Evolutionary conservation across 2,329 filamentous ascomycete genomes (phyloP), one percentile per base, ranked within the genome.

Genomic region (Alternaria alternata): DNA sequence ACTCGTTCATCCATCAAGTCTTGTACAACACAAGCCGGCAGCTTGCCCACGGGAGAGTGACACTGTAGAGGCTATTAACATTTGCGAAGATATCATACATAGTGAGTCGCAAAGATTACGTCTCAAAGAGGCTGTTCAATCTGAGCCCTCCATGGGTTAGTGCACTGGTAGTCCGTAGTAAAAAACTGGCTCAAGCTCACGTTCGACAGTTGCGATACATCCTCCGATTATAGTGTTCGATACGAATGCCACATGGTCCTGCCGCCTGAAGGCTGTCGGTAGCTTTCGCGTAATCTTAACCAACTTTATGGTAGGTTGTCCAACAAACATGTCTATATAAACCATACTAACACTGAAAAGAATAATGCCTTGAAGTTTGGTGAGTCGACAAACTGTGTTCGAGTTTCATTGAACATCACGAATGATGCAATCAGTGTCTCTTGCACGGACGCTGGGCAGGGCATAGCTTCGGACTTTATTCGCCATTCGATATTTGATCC

Each of bases 351-450:
- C 11, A 9, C 3, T 9, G 8, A 20, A 28, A 20, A 59, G 57
- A 49, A 41, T 20, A 59, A 59, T 22, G 57, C 57, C 18, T 24
- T 59, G 16, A 59, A 59, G 20, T 59, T 59, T 43, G 46, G 53
- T 11, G 26, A 34, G 16, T 32, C 39, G 16, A 34, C 24, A 16
- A 47, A 54, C 22, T 59, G 57, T 20, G 34, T 59, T 26, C 52
- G 57, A n/a, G 46, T 59, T n/a, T 51, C 52, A 6, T n/a, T 59
- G 7, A n/a, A 56, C n/a, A 11, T 56, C 11, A 36, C 48, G 4
- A 30, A 36, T 9, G 47, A 8, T 24, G 34, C 39, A 8, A 36
- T 46, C 26, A 36, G 28, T 5, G n/a, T 59, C 16, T 36, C 43
- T 16, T 30, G 54, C 16, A 44, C 22, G 24, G 57, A 59, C 16